Base-by-base conservation (phyloP, 805 yeast species). In the Metschnikowia chrysomelidarum region DNA sequence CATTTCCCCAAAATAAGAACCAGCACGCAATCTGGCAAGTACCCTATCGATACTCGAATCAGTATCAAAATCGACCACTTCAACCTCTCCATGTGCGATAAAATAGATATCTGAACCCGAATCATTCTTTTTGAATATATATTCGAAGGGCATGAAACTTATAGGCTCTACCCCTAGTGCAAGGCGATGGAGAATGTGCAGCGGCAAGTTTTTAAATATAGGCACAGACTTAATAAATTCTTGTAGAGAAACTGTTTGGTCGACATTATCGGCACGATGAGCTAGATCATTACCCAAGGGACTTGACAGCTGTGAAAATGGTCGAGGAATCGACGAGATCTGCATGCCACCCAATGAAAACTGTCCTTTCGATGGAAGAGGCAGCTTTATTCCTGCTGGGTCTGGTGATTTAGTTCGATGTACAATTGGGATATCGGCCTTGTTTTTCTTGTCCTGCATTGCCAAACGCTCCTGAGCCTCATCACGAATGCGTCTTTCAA, bases 401-500 rank as follows among this genome's bases (percentile, higher is more conserved):
- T 30, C 41, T 5, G 44, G 48, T 5, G 41, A 29, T 17, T 34
- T 32, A 30, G 41, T 43, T 11, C 49, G 42, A 17, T 57, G 50
- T 14, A 57, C 41, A 18, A 27, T 57, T 33, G 53, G 59, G 36
- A 67, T 59, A 10, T 71, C 71, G 32, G 67, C 63, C 38, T 70
- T 60, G 43, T 69, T 72, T 49, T 77, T 68, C 54, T 81, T 78
- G 33, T 80, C 86, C 47, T 75, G 80, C 78, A 80, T 75, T 4
- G 83, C 81, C 40, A 83, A 59, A 33, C 91, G 64, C 53, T 82
- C 88, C 50, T 83, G 88, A 3, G 87, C 89, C 51, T 83, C 91
- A 54, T 83, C 87, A 43, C 89, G 63, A 27, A 83, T 81, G 30
- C 78, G 66, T 40, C 85, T 62, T 53, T 82, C 89, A 24, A 83